Percentiles rank a stretch among this genome's conserved stretches.
Evolutionary conservation across 306 rosid species (phyloP).

Genomic region (Glycine tomentella): DNA sequence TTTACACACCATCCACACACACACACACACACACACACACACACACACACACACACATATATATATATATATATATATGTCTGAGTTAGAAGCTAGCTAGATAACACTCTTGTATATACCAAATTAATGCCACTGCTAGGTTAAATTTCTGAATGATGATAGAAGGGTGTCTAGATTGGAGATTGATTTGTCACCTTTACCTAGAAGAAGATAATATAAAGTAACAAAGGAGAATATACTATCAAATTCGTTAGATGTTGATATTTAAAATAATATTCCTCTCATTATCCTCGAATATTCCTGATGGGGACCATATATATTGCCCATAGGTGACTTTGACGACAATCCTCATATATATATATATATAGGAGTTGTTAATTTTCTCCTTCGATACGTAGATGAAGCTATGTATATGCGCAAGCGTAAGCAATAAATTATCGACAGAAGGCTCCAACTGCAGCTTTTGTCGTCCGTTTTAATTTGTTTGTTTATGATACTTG

Average conservation of each 20-base stretch:
- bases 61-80: too few relatives aligned
- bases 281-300: slow-evolving; percentile 57
- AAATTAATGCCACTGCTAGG: background rate
- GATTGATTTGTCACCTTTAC: slow-evolving; percentile 26
- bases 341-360: slow-evolving; percentile 10
- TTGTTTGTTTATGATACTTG: background rate
- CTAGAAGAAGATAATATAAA: slow-evolving; percentile 56
- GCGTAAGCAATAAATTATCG: background rate
- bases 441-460: slow-evolving; percentile 36
- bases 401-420: background rate
- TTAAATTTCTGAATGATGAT: too few relatives aligned
- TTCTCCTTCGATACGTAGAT: too few relatives aligned
- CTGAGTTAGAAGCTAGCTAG: background rate
- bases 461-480: slow-evolving; percentile 22
- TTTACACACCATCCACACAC: background rate
- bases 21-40: too few relatives aligned
- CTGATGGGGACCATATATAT: slow-evolving; percentile 43
- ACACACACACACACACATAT: too few relatives aligned
- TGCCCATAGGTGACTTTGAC: slow-evolving; percentile 21
- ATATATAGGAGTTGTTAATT: too few relatives aligned
- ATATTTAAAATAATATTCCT: slow-evolving; percentile 22
- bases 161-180: slow-evolving; percentile 42
- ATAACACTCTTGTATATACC: slow-evolving; percentile 12
- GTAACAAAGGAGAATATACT: slow-evolving; percentile 52
- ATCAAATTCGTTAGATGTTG: slow-evolving; percentile 46